Base-by-base conservation (phyloP, 345 rosid genomes). In the Raphanus sativus region DNA sequence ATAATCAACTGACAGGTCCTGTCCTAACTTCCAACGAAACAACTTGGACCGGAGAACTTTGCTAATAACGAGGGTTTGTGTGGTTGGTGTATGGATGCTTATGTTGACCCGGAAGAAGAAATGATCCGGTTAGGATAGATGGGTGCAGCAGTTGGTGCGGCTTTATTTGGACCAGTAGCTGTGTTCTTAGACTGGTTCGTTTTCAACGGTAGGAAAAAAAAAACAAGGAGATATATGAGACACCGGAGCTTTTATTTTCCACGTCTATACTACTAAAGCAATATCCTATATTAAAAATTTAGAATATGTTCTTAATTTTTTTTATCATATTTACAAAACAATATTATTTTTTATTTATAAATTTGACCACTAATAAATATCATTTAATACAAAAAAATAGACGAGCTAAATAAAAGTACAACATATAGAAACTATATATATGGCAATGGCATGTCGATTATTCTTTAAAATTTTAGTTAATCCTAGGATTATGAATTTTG, bases 61-160 rank as follows among this genome's bases (percentile, higher is more conserved):
- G 88, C 84, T 16, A 86, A 86, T 77, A 93, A 93, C 81, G 76
- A 0, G 32, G 88, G 78, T 59, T 85, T 93, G 25, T 93, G 95
- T 77, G 95, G 97, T 45, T 0, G 0, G 8, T 86, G 86, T 74
- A 62, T 93, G 83, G 81, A 73, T 6, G 1, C 28, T 11, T 91
- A 95, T 69, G 11, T n/a, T 59, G 42, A 15, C 16, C 56, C 0
- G 21, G 40, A 38, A 10, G 77, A 36, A 65, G 77, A 17, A 11
- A 0, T 4, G 5, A 21, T 16, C 25, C 3, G n/a, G 42, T 59
- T 56, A 3, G 90, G 93, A 75, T 76, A 87, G 74, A 87, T 86
- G 2, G 40, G 81, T 80, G 91, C 89, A 16, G 93, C 94, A 11
- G 32, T 87, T 65, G 75, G 80, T 75, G 81, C 83, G 61, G 84